Evolutionary conservation across 768 basidiomycete species (phyloP).

Genomic region (Collybiopsis luxurians): DNA sequence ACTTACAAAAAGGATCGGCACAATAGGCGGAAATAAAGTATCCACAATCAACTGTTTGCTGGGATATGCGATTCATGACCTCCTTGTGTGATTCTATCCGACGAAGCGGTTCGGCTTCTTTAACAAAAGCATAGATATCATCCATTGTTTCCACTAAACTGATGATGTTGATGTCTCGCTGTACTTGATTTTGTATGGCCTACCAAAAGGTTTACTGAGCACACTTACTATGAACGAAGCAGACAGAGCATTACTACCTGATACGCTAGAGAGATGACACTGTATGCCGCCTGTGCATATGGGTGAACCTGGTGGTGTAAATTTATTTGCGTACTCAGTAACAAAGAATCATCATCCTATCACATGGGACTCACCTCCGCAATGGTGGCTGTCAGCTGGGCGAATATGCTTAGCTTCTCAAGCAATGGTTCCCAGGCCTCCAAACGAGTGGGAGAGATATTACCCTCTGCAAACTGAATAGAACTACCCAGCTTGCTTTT

Average conservation of each 20-base stretch:
- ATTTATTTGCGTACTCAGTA: too few species aligned
- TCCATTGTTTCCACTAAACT: background rate
- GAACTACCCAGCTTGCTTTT: background rate
- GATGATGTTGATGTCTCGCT: background rate
- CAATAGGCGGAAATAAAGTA: background rate
- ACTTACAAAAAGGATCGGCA: background rate
- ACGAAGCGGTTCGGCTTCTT: background rate
- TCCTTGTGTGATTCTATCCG: background rate
- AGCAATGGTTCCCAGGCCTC: background rate
- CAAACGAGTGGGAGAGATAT: background rate
- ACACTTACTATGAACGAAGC: background rate
- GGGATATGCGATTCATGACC: background rate
- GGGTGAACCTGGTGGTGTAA: background rate
- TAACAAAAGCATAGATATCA: background rate
- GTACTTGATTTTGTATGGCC: background rate
- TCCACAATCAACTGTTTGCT: background rate
- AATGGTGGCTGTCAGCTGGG: background rate
- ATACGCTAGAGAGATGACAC: background rate
- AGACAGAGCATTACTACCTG: background rate
- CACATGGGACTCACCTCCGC: background rate
- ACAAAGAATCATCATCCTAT: too few species aligned
- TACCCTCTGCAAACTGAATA: background rate
- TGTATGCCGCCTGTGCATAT: background rate
- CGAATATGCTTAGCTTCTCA: background rate
- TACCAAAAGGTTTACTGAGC: too few species aligned